phyloP scores from a whole-genome alignment of 2,329 filamentous ascomycete species.

The Alternaria viburni region DNA sequence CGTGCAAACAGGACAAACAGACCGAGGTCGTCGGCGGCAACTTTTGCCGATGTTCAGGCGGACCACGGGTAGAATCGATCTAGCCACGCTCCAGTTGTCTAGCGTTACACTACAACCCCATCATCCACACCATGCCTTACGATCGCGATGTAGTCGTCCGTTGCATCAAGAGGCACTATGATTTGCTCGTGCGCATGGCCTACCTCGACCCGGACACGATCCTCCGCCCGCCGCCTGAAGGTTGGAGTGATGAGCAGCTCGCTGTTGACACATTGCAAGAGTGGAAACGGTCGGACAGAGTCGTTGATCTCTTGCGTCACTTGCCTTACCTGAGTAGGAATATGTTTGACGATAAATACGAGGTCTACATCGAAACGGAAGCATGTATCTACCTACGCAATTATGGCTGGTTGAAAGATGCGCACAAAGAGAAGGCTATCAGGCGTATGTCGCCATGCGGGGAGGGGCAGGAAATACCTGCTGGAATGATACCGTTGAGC shows the following conservation, averaged over 20 bases:
- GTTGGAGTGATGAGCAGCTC: conserved; percentile 13
- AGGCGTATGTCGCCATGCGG: conserved; percentile 1
- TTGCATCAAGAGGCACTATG: conserved; percentile 9
- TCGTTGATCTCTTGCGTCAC: conserved; percentile 12
- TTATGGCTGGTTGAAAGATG: neutral
- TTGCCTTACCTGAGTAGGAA: conserved; percentile 9
- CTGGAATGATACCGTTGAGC: conserved; percentile 6
- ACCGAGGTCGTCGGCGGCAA: conserved; percentile 12
- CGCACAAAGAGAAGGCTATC: neutral
- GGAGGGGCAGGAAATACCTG: neutral
- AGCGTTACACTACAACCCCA: neutral
- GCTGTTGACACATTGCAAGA: conserved; percentile 9
- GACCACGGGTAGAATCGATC: neutral
- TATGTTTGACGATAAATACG: neutral
- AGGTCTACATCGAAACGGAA: conserved; percentile 7
- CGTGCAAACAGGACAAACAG: conserved; percentile 34
- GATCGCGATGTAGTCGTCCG: conserved; percentile 8
- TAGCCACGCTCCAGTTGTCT: neutral
- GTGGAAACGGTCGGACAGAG: conserved; percentile 10
- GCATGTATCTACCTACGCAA: conserved; percentile 8
- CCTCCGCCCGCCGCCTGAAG: conserved; percentile 5
- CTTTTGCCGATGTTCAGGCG: conserved; percentile 10
- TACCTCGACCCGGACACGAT: conserved; percentile 9
- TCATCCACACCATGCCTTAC: conserved; percentile 3
- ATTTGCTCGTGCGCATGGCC: conserved; percentile 7